Base-by-base conservation (phyloP, 495 filamentous ascomycete genomes). In the Penicillium odoratum region DNA sequence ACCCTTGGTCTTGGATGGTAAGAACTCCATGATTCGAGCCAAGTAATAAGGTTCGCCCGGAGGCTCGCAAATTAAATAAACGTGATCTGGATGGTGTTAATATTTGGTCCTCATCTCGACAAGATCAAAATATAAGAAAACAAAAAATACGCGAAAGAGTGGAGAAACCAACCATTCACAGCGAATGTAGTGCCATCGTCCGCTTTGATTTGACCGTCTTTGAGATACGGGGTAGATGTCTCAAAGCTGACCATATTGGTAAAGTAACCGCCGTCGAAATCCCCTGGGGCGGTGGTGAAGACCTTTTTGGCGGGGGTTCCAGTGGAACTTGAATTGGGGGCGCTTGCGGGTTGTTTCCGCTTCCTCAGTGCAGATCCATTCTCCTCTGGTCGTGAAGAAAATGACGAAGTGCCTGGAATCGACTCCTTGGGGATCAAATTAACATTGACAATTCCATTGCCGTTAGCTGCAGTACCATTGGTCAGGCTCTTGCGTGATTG, bases 21-120 rank as follows among this genome's bases (percentile, higher is more conserved):
- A 77, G 66, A 97, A 97, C 72, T 98, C 95, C 93, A 99, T 98
- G 68, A 99, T 92, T 55, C 94, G 89, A 47, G 89, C 92, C 57
- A 99, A 76, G 70, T 99, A 99, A 74, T 99, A 99, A 26, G 94
- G 95, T 70, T 99, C 94, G 38, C 94, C 94, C 3, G 94, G 94
- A 15, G 94, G 94, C 73, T 99, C 94, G 75, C 92, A 99, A 55
- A 99, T 87, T 60, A 98, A 84, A 78, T 98, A 99, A 47, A 96
- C 88, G 67, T 97, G 92, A 77, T 99, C 94, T 99, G 73, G 9
- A 57, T 36, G 8, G 21, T 42, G 53, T 73, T 62, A 75, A 62
- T 60, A 56, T 60, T 45, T 36, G 38, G 29, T 51, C 48, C 34
- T 15, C 16, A 16, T 40, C 38, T 40, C 38, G 7, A 40, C 31